Conservation (phyloP, 306 rosid species). For the Astragalus membranaceus region DNA sequence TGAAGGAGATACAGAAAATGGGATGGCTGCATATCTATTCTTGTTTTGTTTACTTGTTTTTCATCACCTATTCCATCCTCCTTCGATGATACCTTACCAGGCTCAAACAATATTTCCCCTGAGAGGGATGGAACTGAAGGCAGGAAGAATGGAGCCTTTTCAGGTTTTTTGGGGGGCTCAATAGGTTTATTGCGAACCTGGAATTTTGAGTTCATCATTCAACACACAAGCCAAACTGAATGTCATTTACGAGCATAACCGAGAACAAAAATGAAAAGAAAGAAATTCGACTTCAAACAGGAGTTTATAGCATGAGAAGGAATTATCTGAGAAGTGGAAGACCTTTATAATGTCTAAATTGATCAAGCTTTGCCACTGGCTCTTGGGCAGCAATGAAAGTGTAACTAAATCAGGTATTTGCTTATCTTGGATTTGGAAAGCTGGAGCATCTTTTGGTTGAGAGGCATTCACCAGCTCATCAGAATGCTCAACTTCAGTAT, state of each 20-base stretch:
- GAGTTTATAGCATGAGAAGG: constrained; percentile 23
- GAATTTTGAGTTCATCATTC: constrained; percentile 13
- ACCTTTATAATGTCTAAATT: constrained; percentile 92
- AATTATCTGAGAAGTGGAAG: constrained; percentile 10
- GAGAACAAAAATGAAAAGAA: not conserved
- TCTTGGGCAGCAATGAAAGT: constrained; percentile 79
- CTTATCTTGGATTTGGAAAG: constrained; percentile 32
- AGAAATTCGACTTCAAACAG: not conserved
- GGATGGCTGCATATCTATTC: constrained; percentile 34
- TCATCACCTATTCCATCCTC: constrained; percentile 31
- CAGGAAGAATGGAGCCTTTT: constrained; percentile 92
- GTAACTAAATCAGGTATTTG: constrained; percentile 87
- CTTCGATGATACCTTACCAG: constrained; percentile 32
- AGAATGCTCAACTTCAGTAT: constrained; percentile 39
- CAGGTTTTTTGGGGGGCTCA: constrained; percentile 94
- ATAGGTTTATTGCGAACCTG: constrained; percentile 90
- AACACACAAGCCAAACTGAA: constrained; percentile 20
- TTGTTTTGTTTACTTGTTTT: constrained; percentile 24
- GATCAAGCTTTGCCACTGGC: constrained; percentile 96
- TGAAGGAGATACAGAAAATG: constrained; percentile 59
- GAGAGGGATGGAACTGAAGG: constrained; percentile 81
- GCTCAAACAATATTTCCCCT: constrained; percentile 80
- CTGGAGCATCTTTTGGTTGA: constrained; percentile 31
- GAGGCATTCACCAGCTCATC: constrained; percentile 25
- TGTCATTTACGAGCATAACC: not conserved